A percentile compares a stretch with the other conserved stretches of the same genome.
Evolutionary conservation across 345 rosid species (phyloP).

Genomic region (Salix arbutifolia): DNA sequence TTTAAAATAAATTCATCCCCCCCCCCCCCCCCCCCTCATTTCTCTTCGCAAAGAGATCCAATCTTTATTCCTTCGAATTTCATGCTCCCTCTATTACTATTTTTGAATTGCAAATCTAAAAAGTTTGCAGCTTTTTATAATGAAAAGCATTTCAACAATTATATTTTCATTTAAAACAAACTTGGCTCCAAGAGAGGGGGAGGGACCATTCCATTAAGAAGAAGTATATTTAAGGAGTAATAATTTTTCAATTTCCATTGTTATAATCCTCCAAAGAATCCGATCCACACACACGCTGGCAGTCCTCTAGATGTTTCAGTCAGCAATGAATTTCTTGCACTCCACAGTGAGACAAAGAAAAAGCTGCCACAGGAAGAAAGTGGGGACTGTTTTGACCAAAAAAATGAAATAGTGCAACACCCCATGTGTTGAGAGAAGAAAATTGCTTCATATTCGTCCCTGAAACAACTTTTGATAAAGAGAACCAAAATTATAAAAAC

Average conservation of each 20-base stretch:
- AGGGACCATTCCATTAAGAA: neutral
- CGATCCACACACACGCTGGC: no score
- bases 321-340: no score
- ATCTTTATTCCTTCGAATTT: no score
- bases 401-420: neutral
- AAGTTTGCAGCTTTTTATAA: neutral
- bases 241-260: no score
- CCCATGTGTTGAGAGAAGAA: slow-evolving; percentile 30
- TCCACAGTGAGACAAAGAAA: slow-evolving; percentile 7
- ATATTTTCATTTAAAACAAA: neutral
- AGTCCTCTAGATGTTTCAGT: no score
- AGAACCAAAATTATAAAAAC: neutral
- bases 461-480: neutral
- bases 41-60: no score
- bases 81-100: no score
- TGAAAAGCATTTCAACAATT: neutral
- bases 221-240: no score
- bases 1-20: no score
- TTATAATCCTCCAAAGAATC: no score
- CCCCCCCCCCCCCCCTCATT: no score
- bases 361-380: slow-evolving; percentile 12
- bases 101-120: no score
- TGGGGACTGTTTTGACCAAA: slow-evolving; percentile 18
- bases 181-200: neutral
- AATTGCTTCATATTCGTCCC: neutral